These are phyloP conservation scores for Acacia melanoxylon DNA, from an alignment of 306 rosid genomes.

Conservation along the genomic window DNA sequence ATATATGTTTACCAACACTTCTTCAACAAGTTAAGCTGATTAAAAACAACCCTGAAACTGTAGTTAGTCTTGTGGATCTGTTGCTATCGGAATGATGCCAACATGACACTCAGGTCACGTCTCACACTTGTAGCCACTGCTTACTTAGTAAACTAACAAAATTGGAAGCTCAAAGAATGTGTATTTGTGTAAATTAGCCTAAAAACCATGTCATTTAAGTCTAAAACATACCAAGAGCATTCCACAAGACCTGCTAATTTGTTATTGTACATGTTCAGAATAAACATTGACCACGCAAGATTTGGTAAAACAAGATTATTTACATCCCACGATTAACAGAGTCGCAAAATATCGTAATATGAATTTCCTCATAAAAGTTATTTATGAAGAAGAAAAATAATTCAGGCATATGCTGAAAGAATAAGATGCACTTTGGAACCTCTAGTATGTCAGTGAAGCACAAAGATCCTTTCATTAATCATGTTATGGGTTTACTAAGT, in stretches of 20 bases:
- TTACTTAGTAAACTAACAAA: not conserved
- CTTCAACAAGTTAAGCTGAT: not conserved
- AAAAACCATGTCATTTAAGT: not conserved
- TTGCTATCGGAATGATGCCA: not conserved
- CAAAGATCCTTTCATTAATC: not conserved
- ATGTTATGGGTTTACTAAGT: not conserved
- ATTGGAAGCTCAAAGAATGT: not conserved
- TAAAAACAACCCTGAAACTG: not conserved
- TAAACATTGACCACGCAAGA: not conserved
- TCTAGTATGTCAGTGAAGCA: not conserved
- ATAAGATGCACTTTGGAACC: not conserved
- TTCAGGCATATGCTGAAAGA: not conserved
- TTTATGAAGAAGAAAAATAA: not conserved
- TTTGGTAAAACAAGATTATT: not conserved
- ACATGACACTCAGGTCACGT: not conserved
- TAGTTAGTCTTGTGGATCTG: not conserved
- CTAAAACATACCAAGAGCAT: slow-evolving; percentile 9
- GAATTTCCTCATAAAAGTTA: not conserved
- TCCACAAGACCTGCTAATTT: not conserved
- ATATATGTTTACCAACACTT: not conserved
- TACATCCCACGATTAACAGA: not conserved
- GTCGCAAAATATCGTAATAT: not conserved
- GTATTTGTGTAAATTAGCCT: not conserved
- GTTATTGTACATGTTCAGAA: not conserved
- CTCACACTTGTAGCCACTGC: not conserved